Evolutionary conservation across 2,329 filamentous ascomycete genomes (phyloP).

Genomic region (Fusarium pseudonygamai): DNA sequence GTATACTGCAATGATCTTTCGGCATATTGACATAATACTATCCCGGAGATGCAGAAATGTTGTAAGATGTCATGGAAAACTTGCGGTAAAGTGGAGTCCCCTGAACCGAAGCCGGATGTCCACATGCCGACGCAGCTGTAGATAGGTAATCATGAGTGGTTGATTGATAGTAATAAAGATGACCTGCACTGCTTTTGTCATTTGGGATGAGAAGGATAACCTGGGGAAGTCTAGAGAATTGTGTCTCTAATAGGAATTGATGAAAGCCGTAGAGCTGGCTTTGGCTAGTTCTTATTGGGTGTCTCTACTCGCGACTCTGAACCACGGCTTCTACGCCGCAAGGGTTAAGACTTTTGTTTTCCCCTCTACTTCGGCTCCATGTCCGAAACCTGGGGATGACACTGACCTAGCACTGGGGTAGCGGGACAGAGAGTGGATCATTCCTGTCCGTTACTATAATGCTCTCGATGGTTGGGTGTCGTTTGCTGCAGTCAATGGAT

Average conservation of each 20-base stretch:
- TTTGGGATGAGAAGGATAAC: background rate
- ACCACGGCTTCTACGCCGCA: background rate
- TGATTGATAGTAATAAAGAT: background rate
- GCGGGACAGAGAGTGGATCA: background rate
- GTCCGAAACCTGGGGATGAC: background rate
- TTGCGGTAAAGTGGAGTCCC: background rate
- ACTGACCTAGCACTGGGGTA: background rate
- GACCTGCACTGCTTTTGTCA: fast-evolving
- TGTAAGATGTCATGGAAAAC: background rate
- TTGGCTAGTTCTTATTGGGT: background rate
- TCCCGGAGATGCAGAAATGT: background rate
- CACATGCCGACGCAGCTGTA: background rate
- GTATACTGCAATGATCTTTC: background rate
- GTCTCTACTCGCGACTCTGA: background rate
- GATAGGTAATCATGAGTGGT: background rate
- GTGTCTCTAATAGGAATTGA: fast-evolving
- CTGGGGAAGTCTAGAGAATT: background rate
- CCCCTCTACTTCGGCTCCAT: background rate
- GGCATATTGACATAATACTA: background rate
- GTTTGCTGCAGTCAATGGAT: background rate
- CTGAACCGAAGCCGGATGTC: background rate
- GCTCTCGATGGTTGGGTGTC: fast-evolving
- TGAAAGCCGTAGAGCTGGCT: background rate
- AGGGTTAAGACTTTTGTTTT: too few relatives aligned
- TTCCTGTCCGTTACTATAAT: background rate